A percentile compares a stretch with the other conserved stretches of the same genome.
These are phyloP conservation scores for Chlorella sp. DNA, from an alignment of 139 green algal genomes.

Conservation along the genomic window DNA sequence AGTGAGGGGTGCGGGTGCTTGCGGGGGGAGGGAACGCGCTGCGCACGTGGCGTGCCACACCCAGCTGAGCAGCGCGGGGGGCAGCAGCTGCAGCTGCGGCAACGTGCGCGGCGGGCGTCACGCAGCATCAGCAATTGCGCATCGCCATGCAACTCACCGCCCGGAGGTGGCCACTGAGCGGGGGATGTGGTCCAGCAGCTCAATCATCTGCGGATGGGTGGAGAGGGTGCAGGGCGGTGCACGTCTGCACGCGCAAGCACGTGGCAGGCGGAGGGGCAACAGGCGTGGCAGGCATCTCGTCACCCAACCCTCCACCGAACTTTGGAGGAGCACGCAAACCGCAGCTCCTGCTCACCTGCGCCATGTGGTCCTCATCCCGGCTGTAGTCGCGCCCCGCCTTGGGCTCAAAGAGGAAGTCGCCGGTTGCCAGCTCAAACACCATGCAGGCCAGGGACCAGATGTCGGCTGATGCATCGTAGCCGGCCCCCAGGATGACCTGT, in stretches of 20 bases:
- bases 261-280: too few relatives aligned
- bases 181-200: slow-evolving; percentile 95
- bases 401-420: slow-evolving; percentile 94
- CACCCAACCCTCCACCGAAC: too few relatives aligned
- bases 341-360: slow-evolving; percentile 39
- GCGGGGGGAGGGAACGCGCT: too few relatives aligned
- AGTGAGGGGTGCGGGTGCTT: too few relatives aligned
- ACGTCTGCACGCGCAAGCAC: too few relatives aligned
- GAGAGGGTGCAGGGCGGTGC: neutral
- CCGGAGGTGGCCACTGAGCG: slow-evolving; percentile 69
- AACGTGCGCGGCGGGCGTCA: too few relatives aligned
- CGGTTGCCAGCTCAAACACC: slow-evolving; percentile 97
- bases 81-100: too few relatives aligned
- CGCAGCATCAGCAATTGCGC: too few relatives aligned
- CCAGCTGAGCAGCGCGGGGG: too few relatives aligned
- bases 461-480: slow-evolving; percentile 93
- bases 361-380: slow-evolving; percentile 98
- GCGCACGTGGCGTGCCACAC: too few relatives aligned
- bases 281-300: too few relatives aligned
- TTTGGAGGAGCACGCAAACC: too few relatives aligned
- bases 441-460: slow-evolving; percentile 99
- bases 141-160: slow-evolving; percentile 24
- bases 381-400: slow-evolving; percentile 50
- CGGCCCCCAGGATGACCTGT: slow-evolving; percentile 83
- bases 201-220: slow-evolving; percentile 84